Evolutionary conservation across 345 rosid genomes (phyloP).

Genomic region (Eucalyptus microcorys): DNA sequence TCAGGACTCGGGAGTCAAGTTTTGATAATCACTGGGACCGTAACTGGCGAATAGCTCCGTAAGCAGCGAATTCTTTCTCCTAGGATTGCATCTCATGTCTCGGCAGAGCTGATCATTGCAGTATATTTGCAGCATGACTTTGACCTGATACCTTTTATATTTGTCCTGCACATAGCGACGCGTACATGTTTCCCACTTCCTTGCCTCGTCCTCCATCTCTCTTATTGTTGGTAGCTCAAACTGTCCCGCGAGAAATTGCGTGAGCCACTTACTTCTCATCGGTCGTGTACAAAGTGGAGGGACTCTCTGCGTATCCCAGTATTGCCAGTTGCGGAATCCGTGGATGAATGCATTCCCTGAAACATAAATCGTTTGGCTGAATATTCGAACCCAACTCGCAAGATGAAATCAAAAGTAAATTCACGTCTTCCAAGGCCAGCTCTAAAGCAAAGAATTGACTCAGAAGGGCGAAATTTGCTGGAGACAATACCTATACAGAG

Average conservation of each 20-base stretch:
- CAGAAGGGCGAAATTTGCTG: background rate
- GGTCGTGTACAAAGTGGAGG: constrained; percentile 1
- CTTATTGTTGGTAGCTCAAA: constrained; percentile 11
- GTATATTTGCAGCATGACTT: constrained; percentile 10
- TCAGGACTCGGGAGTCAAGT: background rate
- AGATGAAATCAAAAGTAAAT: background rate
- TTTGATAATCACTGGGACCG: constrained; percentile 1
- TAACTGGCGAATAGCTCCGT: constrained; percentile 10
- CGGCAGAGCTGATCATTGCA: constrained; percentile 14
- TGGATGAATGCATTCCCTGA: constrained; percentile 26
- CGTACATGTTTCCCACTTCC: constrained; percentile 6
- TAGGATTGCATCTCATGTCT: constrained; percentile 19
- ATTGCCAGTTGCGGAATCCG: constrained; percentile 24
- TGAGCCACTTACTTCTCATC: constrained; percentile 29
- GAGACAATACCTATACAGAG: constrained; percentile 10
- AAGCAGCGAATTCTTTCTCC: constrained; percentile 8
- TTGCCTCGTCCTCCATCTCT: constrained; percentile 14
- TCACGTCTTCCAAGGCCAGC: background rate
- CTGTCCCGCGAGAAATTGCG: constrained; percentile 1
- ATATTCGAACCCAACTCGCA: background rate
- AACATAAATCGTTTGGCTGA: background rate
- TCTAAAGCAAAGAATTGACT: background rate
- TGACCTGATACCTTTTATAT: constrained; percentile 1
- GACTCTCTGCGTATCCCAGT: constrained; percentile 15
- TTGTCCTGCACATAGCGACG: background rate